Evolutionary conservation across 2,329 filamentous ascomycete genomes (phyloP).

Genomic region (Septoria petroselini): DNA sequence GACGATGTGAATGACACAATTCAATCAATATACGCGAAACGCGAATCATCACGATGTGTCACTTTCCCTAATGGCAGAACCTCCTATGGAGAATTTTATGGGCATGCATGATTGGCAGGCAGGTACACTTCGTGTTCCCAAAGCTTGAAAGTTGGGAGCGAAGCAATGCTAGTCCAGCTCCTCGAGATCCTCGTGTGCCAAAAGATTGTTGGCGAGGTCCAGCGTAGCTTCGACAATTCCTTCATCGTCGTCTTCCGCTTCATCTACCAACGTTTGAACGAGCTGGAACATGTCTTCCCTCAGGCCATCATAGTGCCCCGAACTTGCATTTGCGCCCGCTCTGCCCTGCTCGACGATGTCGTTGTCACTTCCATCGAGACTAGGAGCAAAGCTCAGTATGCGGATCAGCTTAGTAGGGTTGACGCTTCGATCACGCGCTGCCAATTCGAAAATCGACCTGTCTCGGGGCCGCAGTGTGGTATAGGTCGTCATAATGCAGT

Average conservation of each 20-base stretch:
- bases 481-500: conserved; percentile 49
- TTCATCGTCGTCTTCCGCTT: conserved; percentile 11
- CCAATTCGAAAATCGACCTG: conserved; percentile 17
- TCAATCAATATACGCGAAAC: too few relatives aligned
- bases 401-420: conserved; percentile 45
- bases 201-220: background rate
- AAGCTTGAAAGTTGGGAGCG: too few relatives aligned
- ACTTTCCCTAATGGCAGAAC: too few relatives aligned
- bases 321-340: background rate
- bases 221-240: background rate
- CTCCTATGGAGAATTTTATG: too few relatives aligned
- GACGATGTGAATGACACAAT: too few relatives aligned
- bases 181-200: conserved; percentile 1
- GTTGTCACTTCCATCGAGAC: background rate
- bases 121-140: too few relatives aligned
- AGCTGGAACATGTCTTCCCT: conserved; percentile 11
- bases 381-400: conserved; percentile 40
- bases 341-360: background rate
- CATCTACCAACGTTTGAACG: conserved; percentile 8
- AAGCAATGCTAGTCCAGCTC: background rate
- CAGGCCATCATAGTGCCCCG: background rate
- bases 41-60: too few relatives aligned
- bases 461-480: conserved; percentile 36
- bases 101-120: too few relatives aligned
- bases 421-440: conserved; percentile 31